A percentile compares a stretch with the other conserved stretches of the same genome.
These are phyloP conservation scores for Fragaria ananassa DNA, from an alignment of 306 rosid species.

Conservation along the genomic window DNA sequence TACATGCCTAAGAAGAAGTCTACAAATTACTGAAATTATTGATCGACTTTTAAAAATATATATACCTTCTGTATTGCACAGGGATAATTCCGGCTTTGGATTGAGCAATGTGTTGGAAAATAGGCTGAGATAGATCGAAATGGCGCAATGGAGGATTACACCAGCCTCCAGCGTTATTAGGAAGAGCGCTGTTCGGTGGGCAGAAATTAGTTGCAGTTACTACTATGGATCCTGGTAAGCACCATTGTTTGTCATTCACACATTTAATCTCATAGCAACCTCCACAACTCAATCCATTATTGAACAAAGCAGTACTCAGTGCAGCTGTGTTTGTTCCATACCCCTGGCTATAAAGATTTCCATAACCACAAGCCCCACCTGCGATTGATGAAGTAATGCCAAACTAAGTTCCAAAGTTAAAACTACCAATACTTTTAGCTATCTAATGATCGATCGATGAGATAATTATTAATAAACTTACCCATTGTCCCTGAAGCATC, in stretches of 20 bases:
- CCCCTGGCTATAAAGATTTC: constrained; percentile 29
- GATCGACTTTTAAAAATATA: background rate
- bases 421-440: background rate
- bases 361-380: constrained; percentile 19
- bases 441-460: background rate
- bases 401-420: background rate
- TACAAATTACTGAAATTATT: too few species aligned
- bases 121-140: constrained; percentile 92
- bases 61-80: constrained; percentile 74
- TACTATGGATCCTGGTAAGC: constrained; percentile 24
- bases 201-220: constrained; percentile 70
- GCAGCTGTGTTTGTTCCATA: constrained; percentile 35
- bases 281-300: constrained; percentile 14
- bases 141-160: constrained; percentile 93
- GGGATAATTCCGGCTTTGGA: constrained; percentile 89
- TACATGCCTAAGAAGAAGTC: background rate
- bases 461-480: background rate
- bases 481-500: constrained; percentile 9
- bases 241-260: constrained; percentile 16
- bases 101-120: constrained; percentile 83
- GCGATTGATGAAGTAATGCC: background rate
- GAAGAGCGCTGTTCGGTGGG: constrained; percentile 88
- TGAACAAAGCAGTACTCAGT: constrained; percentile 25
- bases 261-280: constrained; percentile 27
- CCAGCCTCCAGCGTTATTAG: constrained; percentile 91